These are phyloP conservation scores for Spatholobus suberectus DNA, from an alignment of 306 rosid species.

Conservation along the genomic window DNA sequence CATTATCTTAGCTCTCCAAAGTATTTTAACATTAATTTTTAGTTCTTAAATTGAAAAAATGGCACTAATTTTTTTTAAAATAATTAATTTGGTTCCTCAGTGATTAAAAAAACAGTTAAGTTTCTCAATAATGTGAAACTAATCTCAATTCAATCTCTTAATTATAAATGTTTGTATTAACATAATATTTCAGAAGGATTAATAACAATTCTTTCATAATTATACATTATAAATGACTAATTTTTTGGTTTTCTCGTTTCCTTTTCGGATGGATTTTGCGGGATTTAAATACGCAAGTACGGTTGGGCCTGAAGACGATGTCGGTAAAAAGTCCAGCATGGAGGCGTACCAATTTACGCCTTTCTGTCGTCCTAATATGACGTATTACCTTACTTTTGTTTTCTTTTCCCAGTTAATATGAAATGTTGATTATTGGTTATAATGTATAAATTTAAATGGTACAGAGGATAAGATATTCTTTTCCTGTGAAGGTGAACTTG, in stretches of 20 bases:
- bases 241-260: background rate
- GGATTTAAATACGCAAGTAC: background rate
- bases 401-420: background rate
- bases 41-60: background rate
- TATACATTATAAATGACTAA: background rate
- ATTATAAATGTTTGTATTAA: background rate
- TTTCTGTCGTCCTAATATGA: background rate
- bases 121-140: background rate
- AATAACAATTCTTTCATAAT: background rate
- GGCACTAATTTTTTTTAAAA: background rate
- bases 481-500: background rate
- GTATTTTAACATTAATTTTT: background rate
- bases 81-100: background rate
- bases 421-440: background rate
- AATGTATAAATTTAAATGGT: background rate
- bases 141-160: background rate
- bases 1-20: background rate
- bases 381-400: background rate
- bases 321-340: constrained; percentile 8
- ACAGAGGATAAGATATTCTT: background rate
- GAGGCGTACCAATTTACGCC: background rate
- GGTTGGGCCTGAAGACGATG: background rate
- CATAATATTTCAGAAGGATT: background rate
- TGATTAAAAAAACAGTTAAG: background rate
- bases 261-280: background rate